phyloP scores from a whole-genome alignment of 2,329 filamentous ascomycete species.

The Ceratocystis huliohia region DNA sequence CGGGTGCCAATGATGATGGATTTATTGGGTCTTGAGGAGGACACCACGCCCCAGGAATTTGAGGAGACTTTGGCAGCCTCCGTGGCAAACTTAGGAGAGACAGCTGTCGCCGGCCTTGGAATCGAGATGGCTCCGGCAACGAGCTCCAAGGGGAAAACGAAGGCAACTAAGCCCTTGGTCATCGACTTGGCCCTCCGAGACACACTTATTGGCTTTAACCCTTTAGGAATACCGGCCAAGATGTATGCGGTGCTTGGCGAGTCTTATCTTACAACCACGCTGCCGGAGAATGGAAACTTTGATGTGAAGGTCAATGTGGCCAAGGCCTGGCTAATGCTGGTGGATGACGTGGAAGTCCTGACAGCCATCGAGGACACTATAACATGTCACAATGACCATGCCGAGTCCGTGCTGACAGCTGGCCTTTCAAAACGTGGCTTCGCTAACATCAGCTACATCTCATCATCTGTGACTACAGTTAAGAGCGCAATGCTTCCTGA shows the following conservation, averaged over 20 bases:
- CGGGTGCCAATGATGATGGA: conserved; percentile 73
- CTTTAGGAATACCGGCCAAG: conserved; percentile 61
- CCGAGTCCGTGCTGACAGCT: conserved; percentile 36
- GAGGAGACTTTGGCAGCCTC: conserved; percentile 66
- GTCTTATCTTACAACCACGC: conserved; percentile 53
- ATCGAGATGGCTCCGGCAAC: conserved; percentile 18
- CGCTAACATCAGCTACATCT: conserved; percentile 77
- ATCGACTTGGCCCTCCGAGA: conserved; percentile 68
- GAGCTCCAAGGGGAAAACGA: conserved; percentile 21
- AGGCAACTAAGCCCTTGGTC: conserved; percentile 42
- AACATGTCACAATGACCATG: conserved; percentile 8
- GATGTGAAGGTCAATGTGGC: conserved; percentile 55
- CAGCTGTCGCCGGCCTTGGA: conserved; percentile 37
- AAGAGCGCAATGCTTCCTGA: conserved; percentile 44
- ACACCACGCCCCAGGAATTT: conserved; percentile 58
- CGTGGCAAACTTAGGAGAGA: conserved; percentile 60
- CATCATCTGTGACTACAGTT: conserved; percentile 59
- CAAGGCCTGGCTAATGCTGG: conserved; percentile 70
- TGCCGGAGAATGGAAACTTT: conserved; percentile 53
- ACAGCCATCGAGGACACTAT: conserved; percentile 25
- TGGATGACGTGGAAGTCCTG: conserved; percentile 49
- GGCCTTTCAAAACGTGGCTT: conserved; percentile 54
- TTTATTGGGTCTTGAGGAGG: conserved; percentile 55
- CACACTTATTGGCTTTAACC: conserved; percentile 74
- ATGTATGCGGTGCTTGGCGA: conserved; percentile 67